phyloP scores from a whole-genome alignment of 176 grass and related monocot genomes.

The Leersia perrieri region DNA sequence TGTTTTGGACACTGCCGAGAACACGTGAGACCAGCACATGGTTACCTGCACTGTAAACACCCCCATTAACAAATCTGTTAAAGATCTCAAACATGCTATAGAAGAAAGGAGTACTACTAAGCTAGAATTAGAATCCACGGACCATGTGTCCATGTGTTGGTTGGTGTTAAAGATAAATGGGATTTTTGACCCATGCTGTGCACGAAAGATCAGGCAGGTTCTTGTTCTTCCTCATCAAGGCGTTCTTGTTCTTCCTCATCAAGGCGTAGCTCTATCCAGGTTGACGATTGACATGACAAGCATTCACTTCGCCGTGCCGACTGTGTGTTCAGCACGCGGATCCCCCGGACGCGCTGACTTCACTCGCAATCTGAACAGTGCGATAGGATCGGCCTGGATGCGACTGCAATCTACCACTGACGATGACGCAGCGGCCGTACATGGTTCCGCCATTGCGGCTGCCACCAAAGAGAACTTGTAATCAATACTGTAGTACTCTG shows the following conservation, averaged over 20 bases:
- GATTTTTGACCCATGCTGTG: not conserved
- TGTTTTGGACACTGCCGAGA: not conserved
- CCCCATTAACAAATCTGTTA: not conserved
- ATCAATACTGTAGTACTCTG: not conserved
- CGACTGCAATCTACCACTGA: not conserved
- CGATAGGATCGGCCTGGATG: not conserved
- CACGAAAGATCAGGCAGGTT: not conserved
- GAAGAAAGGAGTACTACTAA: not conserved
- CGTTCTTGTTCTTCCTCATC: not conserved
- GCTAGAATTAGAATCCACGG: not conserved
- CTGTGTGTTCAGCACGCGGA: not conserved
- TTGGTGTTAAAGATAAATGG: not conserved
- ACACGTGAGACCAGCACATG: not conserved
- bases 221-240: not conserved
- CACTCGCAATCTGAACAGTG: not conserved
- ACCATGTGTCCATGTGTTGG: not conserved
- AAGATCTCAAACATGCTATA: not conserved
- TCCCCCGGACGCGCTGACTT: conserved; percentile 6
- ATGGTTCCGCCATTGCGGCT: not conserved
- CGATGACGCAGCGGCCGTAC: not conserved
- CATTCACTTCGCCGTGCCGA: not conserved
- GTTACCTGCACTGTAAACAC: not conserved
- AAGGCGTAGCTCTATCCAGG: not conserved
- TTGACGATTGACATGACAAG: conserved; percentile 4
- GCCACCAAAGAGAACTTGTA: not conserved